These are phyloP conservation scores for Clarkia xantiana DNA, from an alignment of 345 rosid genomes.

Conservation along the genomic window DNA sequence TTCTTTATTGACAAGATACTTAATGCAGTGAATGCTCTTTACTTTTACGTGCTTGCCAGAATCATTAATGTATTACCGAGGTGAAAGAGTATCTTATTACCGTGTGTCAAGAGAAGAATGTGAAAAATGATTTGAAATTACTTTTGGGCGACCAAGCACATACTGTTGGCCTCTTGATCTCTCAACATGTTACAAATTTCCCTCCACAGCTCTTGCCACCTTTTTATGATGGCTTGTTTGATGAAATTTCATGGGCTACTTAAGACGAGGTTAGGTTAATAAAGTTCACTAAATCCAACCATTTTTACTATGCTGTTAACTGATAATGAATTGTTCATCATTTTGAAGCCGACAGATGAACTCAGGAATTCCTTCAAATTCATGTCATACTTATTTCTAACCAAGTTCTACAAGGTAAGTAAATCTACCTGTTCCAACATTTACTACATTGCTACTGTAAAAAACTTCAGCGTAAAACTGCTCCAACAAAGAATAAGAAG, in stretches of 20 bases:
- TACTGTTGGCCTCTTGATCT: constrained; percentile 59
- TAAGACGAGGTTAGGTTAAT: constrained; percentile 77
- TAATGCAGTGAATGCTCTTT: neutral
- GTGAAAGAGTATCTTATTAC: constrained; percentile 49
- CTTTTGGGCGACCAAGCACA: constrained; percentile 40
- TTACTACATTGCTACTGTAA: too few species aligned
- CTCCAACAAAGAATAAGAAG: constrained; percentile 23
- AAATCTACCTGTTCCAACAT: neutral
- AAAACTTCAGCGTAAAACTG: constrained; percentile 35
- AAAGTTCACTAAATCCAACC: constrained; percentile 4
- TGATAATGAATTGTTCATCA: constrained; percentile 8
- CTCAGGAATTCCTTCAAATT: constrained; percentile 48
- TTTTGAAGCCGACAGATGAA: constrained; percentile 65
- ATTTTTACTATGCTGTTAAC: neutral
- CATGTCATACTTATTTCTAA: constrained; percentile 43
- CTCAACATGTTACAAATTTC: constrained; percentile 72
- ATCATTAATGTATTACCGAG: constrained; percentile 40
- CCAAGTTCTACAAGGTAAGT: constrained; percentile 67
- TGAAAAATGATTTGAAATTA: constrained; percentile 21
- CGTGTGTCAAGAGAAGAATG: constrained; percentile 32
- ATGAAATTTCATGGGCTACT: constrained; percentile 75
- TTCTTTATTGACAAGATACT: neutral
- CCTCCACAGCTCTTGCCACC: constrained; percentile 89
- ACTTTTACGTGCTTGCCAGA: constrained; percentile 22
- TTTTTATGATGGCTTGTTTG: constrained; percentile 63